Evolutionary conservation across 495 filamentous ascomycete species (phyloP).

Genomic region (Mytilinidion resinicola): DNA sequence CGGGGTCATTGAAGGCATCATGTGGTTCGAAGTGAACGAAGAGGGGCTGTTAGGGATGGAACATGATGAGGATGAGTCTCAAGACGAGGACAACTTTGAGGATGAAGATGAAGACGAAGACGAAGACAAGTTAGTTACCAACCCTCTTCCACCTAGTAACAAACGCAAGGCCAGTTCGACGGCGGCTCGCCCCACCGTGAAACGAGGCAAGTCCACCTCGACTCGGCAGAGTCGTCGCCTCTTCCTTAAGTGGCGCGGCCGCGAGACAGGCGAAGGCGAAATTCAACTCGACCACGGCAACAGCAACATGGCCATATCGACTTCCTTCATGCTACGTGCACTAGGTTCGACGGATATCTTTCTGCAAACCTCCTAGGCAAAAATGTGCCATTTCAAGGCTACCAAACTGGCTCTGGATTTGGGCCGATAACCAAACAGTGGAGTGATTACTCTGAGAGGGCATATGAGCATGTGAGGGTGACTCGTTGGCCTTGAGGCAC

Average conservation of each 20-base stretch:
- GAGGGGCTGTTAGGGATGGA: not conserved
- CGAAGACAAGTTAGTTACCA: not conserved
- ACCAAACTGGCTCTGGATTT: not conserved
- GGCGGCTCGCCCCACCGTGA: not conserved
- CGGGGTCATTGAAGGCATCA: not conserved
- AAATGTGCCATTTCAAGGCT: not conserved
- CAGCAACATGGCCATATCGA: not conserved
- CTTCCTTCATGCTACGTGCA: not conserved
- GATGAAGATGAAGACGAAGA: not conserved
- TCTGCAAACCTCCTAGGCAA: not conserved
- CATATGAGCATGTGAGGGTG: not conserved
- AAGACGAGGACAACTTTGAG: not conserved
- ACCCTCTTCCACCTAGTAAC: not conserved
- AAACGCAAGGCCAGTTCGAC: not conserved
- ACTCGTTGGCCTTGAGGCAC: not conserved
- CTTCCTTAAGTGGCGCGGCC: not conserved
- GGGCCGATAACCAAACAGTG: not conserved
- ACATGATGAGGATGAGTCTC: not conserved
- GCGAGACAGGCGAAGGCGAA: not conserved
- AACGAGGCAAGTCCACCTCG: not conserved
- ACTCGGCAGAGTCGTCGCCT: not conserved
- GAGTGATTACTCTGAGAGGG: not conserved
- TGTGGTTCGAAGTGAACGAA: not conserved
- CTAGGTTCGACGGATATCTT: not conserved
- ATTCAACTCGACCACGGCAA: not conserved